Percentiles rank a stretch among this genome's conserved stretches.
Evolutionary conservation across 148 eudicot species (phyloP).

Genomic region (Rhododendron griersonianum): DNA sequence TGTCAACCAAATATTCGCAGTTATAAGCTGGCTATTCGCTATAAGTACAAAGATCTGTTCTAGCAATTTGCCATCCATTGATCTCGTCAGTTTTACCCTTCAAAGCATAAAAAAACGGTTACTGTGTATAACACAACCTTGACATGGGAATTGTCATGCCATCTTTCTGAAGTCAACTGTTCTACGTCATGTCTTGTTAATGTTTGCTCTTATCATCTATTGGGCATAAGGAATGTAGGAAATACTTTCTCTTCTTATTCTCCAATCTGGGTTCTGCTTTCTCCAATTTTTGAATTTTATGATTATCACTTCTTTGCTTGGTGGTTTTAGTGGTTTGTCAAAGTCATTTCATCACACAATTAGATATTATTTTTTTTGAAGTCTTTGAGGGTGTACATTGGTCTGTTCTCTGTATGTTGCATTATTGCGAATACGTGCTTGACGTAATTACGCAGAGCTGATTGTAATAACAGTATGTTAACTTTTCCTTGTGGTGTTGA

Average conservation of each 20-base stretch:
- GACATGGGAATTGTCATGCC: neutral
- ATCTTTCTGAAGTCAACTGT: neutral
- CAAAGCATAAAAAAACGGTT: neutral
- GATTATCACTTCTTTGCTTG: neutral
- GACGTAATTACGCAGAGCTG: neutral
- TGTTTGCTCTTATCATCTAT: neutral
- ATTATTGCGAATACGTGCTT: neutral
- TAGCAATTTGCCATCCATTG: neutral
- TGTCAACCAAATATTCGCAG: too few species aligned
- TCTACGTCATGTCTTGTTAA: neutral
- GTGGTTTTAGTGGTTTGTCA: neutral
- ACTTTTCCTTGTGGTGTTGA: slow-evolving; percentile 12
- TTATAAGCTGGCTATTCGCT: neutral
- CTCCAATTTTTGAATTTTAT: neutral
- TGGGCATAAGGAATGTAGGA: neutral
- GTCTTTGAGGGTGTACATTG: neutral
- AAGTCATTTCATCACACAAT: neutral
- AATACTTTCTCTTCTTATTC: neutral
- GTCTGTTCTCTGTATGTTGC: neutral
- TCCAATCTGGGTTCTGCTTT: neutral
- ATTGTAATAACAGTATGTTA: neutral
- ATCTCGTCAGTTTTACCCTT: neutral
- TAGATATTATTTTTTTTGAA: neutral
- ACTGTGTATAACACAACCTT: neutral
- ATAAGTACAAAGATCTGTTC: neutral